Base-by-base conservation (phyloP, 75 land plant genomes). In the Sequoia sempervirens region DNA sequence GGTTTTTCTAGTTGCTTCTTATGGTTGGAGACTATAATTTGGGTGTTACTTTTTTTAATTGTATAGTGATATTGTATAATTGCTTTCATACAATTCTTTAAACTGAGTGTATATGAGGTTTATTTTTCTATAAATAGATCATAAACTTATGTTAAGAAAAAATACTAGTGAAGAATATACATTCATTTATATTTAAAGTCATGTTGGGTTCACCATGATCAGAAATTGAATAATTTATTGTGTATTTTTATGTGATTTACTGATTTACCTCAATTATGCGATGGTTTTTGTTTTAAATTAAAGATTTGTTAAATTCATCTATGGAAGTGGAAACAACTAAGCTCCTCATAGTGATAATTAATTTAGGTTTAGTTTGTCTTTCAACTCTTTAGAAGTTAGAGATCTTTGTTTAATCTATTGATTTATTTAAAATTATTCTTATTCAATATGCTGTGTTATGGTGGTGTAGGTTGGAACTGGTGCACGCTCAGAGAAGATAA, bases 401-500 rank as follows among this genome's bases (percentile, higher is more conserved):
- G 37, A 17, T 13, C 28, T 32, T 14, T 38, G 41, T 75, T 34
- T 75, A 38, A 32, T 36, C 79, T 36, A 36, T 41, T 79, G 47
- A 15, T 36, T 18, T 79, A 79, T 37, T 79, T 79, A 20, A 54
- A 23, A 2, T 80, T 7, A 37, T 82, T 61, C 79, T 61, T 32
- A 30, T 32, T 70, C 73, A 70, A 32, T 70, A 32, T 26, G 17
- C 56, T 38, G 58, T 26, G 32, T 66, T 66, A 66, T 66, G 30
- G 30, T 70, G 73, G 73, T 72, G n/a, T 90, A 97, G 98, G 90
- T 98, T 61, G 99, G 99, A 17, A 94, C 97, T 79, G 99, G 98
- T 81, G 92, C 99, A 83, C 95, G 99, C 30, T 86, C 98, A 17
- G 99, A 98, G 82, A 98, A 96, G 85, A 98, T 98, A 12, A 89